Percentiles rank a stretch among this genome's conserved stretches.
Conservation (phyloP, 1,139 yeast genomes). For the Scheffersomyces stambukii region DNA sequence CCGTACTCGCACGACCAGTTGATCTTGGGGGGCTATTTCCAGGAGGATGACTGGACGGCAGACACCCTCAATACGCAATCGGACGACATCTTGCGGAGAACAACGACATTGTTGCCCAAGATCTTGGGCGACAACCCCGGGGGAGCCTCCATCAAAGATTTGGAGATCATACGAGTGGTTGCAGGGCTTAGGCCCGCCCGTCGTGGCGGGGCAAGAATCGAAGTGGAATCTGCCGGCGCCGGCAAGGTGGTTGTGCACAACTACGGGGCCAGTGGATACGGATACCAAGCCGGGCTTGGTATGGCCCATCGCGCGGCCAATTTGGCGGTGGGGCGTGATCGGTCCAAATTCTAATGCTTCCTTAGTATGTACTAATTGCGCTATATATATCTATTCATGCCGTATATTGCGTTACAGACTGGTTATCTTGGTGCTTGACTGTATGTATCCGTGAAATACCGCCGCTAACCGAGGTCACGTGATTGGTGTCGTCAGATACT, state of each 20-base stretch:
- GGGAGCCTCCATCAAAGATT: slow-evolving; percentile 15
- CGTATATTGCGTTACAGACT: too few species aligned
- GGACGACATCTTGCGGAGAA: slow-evolving; percentile 54
- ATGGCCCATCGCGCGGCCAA: slow-evolving; percentile 31
- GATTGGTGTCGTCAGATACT: too few species aligned
- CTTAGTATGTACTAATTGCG: too few species aligned
- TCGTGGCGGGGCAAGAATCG: slow-evolving; percentile 65
- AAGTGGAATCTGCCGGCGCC: slow-evolving; percentile 36
- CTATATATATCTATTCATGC: too few species aligned
- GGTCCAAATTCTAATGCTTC: slow-evolving; percentile 6
- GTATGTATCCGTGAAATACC: too few species aligned
- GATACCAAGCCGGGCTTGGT: slow-evolving; percentile 46
- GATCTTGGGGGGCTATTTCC: slow-evolving; percentile 66
- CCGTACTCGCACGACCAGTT: slow-evolving; percentile 59
- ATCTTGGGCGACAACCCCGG: slow-evolving; percentile 33
- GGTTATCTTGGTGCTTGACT: too few species aligned
- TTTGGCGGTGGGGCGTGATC: slow-evolving; percentile 14
- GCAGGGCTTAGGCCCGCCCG: slow-evolving; percentile 71
- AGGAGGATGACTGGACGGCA: slow-evolving; percentile 53
- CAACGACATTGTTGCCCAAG: slow-evolving; percentile 51
- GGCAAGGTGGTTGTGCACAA: slow-evolving; percentile 38
- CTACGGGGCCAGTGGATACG: slow-evolving; percentile 47
- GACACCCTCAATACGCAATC: slow-evolving; percentile 53
- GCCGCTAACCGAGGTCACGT: too few species aligned
- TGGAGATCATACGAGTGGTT: slow-evolving; percentile 50